Evolutionary conservation across 352 stramenopile genomes (phyloP), one percentile per base, ranked within the genome.

Genomic region (Pythium coloratum): DNA sequence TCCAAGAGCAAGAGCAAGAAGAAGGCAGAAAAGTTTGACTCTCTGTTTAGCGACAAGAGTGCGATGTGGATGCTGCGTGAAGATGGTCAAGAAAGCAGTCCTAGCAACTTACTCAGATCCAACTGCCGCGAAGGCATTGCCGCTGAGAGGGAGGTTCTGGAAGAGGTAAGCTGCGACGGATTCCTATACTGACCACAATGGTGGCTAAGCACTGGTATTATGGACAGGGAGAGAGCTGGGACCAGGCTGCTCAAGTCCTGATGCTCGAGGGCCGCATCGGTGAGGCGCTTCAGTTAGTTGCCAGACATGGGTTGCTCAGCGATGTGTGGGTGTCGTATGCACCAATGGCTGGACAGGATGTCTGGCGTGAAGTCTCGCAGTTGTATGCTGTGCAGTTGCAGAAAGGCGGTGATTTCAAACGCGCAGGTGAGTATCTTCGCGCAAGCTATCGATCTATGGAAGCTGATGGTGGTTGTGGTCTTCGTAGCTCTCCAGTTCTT

Each of bases 331-430:
- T 94, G n/a, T 72, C 84, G 1, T 78, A 86, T 28, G 84, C 86
- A 26, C 84, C 86, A 1, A 88, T 90, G 80, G 84, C 78, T n/a
- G 86, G 86, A 2, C 54, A 87, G 53, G 80, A 90, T 30, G 75
- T 92, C 18, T 94, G 86, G 86, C 73, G 79, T 32, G 81, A 94
- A 46, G 69, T 90, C 51, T 80, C 81, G 2, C 76, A 76, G 30
- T 55, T 91, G 26, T 94, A 90, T 20, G 84, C 86, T 1, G 67
- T 67, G 1, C 86, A 92, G 42, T 67, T 92, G 1, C 74, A 82
- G 14, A 56, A 62, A 0, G 49, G 71, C 9, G 76, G 84, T 0
- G 78, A 91, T 34, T 78, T 76, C 30, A 85, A 80, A 34, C 51
- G 61, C 30, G 84, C 82, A 54, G 78, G 78, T 84, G 62, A 13